Evolutionary conservation across 164 flowering plant genomes (phyloP).

Genomic region (Aristolochia contorta): DNA sequence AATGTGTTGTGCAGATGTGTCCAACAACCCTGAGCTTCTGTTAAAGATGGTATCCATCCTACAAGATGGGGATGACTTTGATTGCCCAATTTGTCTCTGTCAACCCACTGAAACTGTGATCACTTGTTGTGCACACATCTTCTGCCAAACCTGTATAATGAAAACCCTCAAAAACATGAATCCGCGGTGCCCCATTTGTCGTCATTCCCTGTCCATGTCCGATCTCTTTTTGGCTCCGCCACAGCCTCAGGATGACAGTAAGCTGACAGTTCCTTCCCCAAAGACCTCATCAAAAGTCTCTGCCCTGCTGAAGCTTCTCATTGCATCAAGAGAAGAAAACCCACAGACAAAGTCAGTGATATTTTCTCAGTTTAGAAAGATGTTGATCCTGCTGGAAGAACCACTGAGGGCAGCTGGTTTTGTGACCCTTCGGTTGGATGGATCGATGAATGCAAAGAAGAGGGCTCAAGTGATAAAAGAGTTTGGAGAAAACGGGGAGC

Average conservation of each 20-base stretch:
- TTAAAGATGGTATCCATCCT: conserved; percentile 50
- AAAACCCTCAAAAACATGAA: conserved; percentile 45
- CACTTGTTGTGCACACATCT: conserved; percentile 80
- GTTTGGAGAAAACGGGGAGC: conserved; percentile 29
- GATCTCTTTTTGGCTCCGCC: conserved; percentile 73
- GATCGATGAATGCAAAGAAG: conserved; percentile 63
- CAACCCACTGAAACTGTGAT: conserved; percentile 54
- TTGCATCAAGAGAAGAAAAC: conserved; percentile 31
- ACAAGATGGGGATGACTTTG: conserved; percentile 85
- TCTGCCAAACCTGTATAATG: conserved; percentile 66
- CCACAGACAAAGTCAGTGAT: conserved; percentile 59
- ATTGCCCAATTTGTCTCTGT: conserved; percentile 85
- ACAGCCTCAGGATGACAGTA: conserved; percentile 21
- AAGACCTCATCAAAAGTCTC: conserved; percentile 53
- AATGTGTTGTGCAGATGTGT: conserved; percentile 47
- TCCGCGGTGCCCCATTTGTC: conserved; percentile 76
- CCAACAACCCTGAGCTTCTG: conserved; percentile 70
- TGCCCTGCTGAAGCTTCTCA: conserved; percentile 51
- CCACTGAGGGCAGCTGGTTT: conserved; percentile 75
- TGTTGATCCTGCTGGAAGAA: conserved; percentile 66
- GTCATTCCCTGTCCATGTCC: conserved; percentile 44
- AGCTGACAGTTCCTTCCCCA: conserved; percentile 10
- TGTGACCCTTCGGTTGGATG: conserved; percentile 54
- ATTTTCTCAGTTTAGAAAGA: conserved; percentile 80
- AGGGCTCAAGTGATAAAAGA: conserved; percentile 56